Evolutionary conservation across 108 stramenopile species (phyloP).

Genomic region (Skeletonema marinoi): DNA sequence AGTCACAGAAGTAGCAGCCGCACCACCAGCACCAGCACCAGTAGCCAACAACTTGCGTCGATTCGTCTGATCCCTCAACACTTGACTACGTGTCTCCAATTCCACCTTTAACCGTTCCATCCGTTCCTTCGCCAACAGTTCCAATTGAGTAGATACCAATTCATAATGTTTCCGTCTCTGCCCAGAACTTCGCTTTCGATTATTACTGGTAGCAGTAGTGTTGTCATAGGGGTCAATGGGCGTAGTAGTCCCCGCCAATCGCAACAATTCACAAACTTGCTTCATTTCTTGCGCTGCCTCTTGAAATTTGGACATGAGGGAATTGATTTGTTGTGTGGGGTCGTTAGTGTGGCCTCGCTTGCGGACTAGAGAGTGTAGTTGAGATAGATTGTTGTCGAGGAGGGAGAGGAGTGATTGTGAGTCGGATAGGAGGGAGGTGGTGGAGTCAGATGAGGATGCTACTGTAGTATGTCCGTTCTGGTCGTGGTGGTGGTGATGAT

Average conservation of each 20-base stretch:
- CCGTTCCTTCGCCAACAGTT: constrained; percentile 57
- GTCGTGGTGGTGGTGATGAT: neutral
- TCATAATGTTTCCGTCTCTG: constrained; percentile 74
- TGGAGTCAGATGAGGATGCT: neutral
- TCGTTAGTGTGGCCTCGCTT: constrained; percentile 86
- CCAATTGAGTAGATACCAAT: constrained; percentile 65
- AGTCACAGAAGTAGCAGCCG: neutral
- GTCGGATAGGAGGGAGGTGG: constrained; percentile 55
- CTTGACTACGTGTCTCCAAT: constrained; percentile 67
- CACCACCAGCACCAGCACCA: constrained; percentile 16
- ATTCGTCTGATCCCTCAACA: constrained; percentile 78
- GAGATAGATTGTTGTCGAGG: constrained; percentile 60
- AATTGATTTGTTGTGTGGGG: constrained; percentile 75
- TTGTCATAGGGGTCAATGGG: neutral
- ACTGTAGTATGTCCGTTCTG: neutral
- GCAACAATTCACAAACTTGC: constrained; percentile 39
- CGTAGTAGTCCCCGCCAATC: constrained; percentile 21
- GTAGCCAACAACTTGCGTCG: constrained; percentile 61
- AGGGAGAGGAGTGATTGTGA: constrained; percentile 56
- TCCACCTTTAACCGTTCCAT: constrained; percentile 58
- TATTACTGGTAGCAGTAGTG: neutral
- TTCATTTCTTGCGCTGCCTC: constrained; percentile 67
- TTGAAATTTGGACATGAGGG: constrained; percentile 57
- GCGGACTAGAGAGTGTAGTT: constrained; percentile 67
- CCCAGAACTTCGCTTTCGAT: constrained; percentile 10